Conservation (phyloP, 768 basidiomycete species). For the Hysterangium stoloniferum region DNA sequence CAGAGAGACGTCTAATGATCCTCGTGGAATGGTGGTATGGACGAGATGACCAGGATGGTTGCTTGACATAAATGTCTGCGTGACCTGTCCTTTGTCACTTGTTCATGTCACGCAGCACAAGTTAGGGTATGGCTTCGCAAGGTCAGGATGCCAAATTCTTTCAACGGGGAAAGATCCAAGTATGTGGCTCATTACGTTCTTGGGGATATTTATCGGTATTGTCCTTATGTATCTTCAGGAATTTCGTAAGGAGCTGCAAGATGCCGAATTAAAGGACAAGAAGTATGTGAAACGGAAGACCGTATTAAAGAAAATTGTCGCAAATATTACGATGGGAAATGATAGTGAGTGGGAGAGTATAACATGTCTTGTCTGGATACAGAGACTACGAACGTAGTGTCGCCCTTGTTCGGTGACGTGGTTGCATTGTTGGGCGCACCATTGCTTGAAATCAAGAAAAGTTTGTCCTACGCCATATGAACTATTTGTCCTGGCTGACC, state of each 20-base stretch:
- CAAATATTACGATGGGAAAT: slow-evolving; percentile 99
- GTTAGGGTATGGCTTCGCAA: slow-evolving; percentile 11
- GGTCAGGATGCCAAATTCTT: slow-evolving; percentile 92
- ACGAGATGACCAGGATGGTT: not conserved
- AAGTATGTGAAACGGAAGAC: slow-evolving; percentile 91
- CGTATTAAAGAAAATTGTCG: slow-evolving; percentile 93
- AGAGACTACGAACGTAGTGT: slow-evolving; percentile 52
- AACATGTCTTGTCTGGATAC: no score
- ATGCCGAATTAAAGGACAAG: slow-evolving; percentile 93
- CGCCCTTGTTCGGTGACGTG: slow-evolving; percentile 89
- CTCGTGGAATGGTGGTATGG: slow-evolving; percentile 2
- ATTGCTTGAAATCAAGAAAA: slow-evolving; percentile 97
- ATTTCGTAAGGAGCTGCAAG: slow-evolving; percentile 85
- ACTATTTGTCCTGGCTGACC: not conserved
- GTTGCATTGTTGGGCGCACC: slow-evolving; percentile 94
- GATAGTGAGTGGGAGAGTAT: slow-evolving; percentile 90
- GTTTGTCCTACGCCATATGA: slow-evolving; percentile 38
- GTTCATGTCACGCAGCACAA: slow-evolving; percentile 1
- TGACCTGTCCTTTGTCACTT: slow-evolving; percentile 1
- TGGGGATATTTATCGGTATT: slow-evolving; percentile 12
- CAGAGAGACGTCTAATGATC: slow-evolving; percentile 17
- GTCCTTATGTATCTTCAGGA: slow-evolving; percentile 40
- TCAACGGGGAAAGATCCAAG: slow-evolving; percentile 87
- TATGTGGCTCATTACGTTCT: slow-evolving; percentile 24
- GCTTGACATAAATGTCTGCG: not conserved